Base-by-base conservation (phyloP, 306 rosid species). In the Rosa chinensis region DNA sequence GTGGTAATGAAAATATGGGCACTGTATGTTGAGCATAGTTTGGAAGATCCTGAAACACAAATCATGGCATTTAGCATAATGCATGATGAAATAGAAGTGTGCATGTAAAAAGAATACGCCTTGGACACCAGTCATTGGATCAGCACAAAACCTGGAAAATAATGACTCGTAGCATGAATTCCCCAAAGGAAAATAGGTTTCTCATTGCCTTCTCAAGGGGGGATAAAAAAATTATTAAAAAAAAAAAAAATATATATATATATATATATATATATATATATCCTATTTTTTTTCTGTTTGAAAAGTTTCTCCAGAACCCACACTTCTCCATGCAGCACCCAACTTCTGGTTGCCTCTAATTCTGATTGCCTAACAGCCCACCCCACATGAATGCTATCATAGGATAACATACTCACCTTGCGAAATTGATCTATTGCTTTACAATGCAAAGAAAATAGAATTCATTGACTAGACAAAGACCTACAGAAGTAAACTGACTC, bases 1-100 rank as follows among this genome's bases (percentile, higher is more conserved):
- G 97, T 2, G 99, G 99, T 56, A 96, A 85, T 37, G 99, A 96
- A 79, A 91, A 96, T 66, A 93, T 96, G 78, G 97, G 99, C 61
- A 93, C 99, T 0, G 77, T 85, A 72, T 96, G 99, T 86, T 96
- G 99, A 76, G 99, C 99, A 84, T 96, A 96, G 85, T 96, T 96
- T n/a, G 99, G 99, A 77, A 96, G 99, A 90, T 96, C 99, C 99
- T 96, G 92, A 83, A 88, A 53, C 63, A 79, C 70, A 21, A 74
- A 61, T 1, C 10, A 43, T 14, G 45, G 5, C 32, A 68, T 78
- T 75, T 10, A 66, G 82, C 52, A 66, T 23, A 23, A 61, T 9
- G 9, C 11, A 71, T 66, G 23, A 21, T 55, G 35, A 28, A 49
- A 21, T 12, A 48, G 49, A 50, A 72, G 35, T 4, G 68, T 37